A percentile compares a stretch with the other conserved stretches of the same genome.
Evolutionary conservation across 2,329 filamentous ascomycete species (phyloP).

Genomic region (Sporothrix variecibatus): DNA sequence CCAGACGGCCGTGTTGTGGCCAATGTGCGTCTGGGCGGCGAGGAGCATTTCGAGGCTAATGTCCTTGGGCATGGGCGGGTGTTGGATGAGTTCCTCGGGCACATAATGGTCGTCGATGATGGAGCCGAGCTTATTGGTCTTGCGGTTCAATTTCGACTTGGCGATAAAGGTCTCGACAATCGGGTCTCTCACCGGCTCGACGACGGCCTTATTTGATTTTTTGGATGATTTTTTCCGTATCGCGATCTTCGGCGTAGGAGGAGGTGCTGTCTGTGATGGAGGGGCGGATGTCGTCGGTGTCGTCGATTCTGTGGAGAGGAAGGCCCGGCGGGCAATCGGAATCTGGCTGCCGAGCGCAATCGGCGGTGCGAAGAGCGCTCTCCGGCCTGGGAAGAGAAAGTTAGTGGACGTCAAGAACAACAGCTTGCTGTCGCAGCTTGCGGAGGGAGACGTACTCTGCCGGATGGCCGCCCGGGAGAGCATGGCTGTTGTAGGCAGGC

Average conservation of each 20-base stretch:
- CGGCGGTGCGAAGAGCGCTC: constrained; percentile 46
- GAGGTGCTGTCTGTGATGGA: constrained; percentile 1
- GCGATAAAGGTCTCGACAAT: constrained; percentile 43
- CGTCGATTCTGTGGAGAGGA: constrained; percentile 38
- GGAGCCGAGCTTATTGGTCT: constrained; percentile 53
- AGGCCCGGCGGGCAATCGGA: constrained; percentile 41
- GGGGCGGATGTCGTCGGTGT: constrained; percentile 31
- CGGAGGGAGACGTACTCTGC: constrained; percentile 49
- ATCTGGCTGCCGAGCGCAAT: constrained; percentile 32
- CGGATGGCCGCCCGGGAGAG: constrained; percentile 58
- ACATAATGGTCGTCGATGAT: constrained; percentile 59
- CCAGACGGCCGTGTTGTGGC: constrained; percentile 88
- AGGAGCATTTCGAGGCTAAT: constrained; percentile 89
- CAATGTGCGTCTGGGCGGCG: constrained; percentile 84
- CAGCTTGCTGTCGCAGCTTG: not conserved
- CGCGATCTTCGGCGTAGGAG: not conserved
- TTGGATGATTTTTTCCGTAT: not conserved
- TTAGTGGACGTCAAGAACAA: not conserved
- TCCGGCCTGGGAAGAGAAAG: constrained; percentile 48
- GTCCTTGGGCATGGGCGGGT: constrained; percentile 76
- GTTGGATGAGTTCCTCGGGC: constrained; percentile 64
- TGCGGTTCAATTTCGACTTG: constrained; percentile 46
- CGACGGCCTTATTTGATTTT: not conserved
- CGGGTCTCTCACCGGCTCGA: constrained; percentile 23
- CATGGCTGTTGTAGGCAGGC: constrained; percentile 43